phyloP scores from a whole-genome alignment of 768 basidiomycete species.

The Mycena haematopus region DNA sequence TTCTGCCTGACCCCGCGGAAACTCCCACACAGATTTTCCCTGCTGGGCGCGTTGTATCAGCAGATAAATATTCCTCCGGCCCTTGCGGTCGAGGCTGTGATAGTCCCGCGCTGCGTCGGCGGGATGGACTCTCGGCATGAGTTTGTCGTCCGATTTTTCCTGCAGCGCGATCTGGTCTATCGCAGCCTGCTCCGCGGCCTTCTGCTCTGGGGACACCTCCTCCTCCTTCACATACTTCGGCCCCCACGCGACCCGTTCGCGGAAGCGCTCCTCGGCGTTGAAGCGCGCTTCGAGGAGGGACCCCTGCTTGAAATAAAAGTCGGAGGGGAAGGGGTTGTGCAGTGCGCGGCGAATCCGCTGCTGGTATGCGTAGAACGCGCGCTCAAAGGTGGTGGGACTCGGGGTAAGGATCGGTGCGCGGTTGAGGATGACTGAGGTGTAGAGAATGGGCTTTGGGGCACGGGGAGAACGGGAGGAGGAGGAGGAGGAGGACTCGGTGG shows the following conservation, averaged over 20 bases:
- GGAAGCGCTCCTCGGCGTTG: slow-evolving; percentile 72
- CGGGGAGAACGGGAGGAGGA: slow-evolving; percentile 23
- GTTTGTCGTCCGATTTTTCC: slow-evolving; percentile 66
- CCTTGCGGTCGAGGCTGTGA: slow-evolving; percentile 80
- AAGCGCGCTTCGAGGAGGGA: slow-evolving; percentile 85
- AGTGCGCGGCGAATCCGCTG: slow-evolving; percentile 82
- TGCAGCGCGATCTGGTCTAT: slow-evolving; percentile 62
- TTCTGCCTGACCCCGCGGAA: slow-evolving; percentile 72
- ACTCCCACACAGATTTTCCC: slow-evolving; percentile 73
- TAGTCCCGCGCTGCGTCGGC: slow-evolving; percentile 67
- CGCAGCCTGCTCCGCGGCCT: slow-evolving; percentile 61
- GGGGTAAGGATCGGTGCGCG: slow-evolving; percentile 79
- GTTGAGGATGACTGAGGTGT: slow-evolving; percentile 76
- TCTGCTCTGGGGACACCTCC: slow-evolving; percentile 51
- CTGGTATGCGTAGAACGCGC: slow-evolving; percentile 85
- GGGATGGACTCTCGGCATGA: slow-evolving; percentile 65
- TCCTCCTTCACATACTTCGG: slow-evolving; percentile 56
- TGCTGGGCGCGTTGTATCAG: slow-evolving; percentile 62
- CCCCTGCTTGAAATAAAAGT: slow-evolving; percentile 95
- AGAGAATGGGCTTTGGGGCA: slow-evolving; percentile 47
- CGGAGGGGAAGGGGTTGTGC: slow-evolving; percentile 85
- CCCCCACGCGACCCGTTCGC: slow-evolving; percentile 81
- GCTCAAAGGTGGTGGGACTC: slow-evolving; percentile 75
- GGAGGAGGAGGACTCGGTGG: slow-evolving; percentile 16
- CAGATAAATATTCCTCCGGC: slow-evolving; percentile 90